Evolutionary conservation across 1,139 yeast species (phyloP), one percentile per base, ranked within the genome.

Genomic region (Taphrina confusa): DNA sequence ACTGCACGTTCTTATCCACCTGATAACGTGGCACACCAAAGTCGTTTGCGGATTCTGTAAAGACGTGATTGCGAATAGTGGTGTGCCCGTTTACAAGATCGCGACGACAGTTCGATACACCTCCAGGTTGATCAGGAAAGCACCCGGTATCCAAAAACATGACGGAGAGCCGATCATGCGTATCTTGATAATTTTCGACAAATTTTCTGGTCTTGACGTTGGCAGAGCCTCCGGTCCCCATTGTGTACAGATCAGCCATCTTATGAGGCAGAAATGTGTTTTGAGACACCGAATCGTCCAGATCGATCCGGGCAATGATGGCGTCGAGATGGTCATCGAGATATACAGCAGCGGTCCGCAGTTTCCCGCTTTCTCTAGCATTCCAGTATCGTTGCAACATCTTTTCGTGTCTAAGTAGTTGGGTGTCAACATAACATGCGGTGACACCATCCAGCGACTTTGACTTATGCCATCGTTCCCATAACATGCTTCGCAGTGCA

Each of bases 21-120:
- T 47, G 52, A 28, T 47, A 47, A 18, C 52, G 39, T 9, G 52
- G 52, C n/a, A 47, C 52, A 14, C 52, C 52, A 22, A 47, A 47
- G 22, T 47, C 52, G n/a, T 47, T 47, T 6, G 52, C 52, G 12
- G 52, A 47, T 20, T 47, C 52, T 14, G 52, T 47, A 20, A 47
- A 47, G 22, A 47, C 52, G 34, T 47, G 52, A 33, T 47, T 47
- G 12, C 52, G 39, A 28, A 47, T 47, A 14, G 52, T 47, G 31
- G 42, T 33, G 18, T 47, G 52, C 2, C 52, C 52, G 20, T 47
- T 47, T 14, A 47, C 52, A 8, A 47, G 42, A 23, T 47, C 52
- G 12, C 52, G 52, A 33, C 52, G 52, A 47, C 52, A 47, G 33
- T 47, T 47, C 20, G 52, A 47, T 12, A 47, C 52, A 20, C 52